Evolutionary conservation across 2,329 filamentous ascomycete genomes (phyloP), one percentile per base, ranked within the genome.

Genomic region (Pseudogymnoascus sp.): DNA sequence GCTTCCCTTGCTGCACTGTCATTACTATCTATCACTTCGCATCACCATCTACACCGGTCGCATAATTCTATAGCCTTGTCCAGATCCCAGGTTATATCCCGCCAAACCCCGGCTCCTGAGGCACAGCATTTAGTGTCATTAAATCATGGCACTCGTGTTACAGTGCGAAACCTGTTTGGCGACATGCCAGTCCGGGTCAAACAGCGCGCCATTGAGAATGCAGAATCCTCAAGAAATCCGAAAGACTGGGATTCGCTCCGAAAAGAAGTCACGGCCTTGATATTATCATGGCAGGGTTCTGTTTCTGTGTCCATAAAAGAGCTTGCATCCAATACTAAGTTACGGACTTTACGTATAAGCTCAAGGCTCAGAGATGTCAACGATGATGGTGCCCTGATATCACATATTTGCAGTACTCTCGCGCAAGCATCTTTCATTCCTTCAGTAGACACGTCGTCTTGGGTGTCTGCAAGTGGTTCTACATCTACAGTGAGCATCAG

Each of bases 171-270:
- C 73, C 79, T 97, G 0, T 98, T 97, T 75, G 92, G 93, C 0
- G 89, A 87, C 65, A 90, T 97, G 85, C 92, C 93, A 0, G 93
- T 97, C 11, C 86, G 93, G 13, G 88, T 96, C 25, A 96, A 95
- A 73, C 90, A 92, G 69, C 84, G 92, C 67, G 84, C 84, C 0
- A 69, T 85, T 2, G 76, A 79, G 67, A 74, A 80, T 41, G 78
- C 85, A 70, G 80, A 79, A 68, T 68, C 80, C 10, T 72, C 79
- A 23, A 78, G 87, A 2, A 68, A 65, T 60, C 75, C 82, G 19
- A 88, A 82, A 67, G 82, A 89, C 62, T 93, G 90, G 85, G 82
- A 86, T 28, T 43, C 25, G 7, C 63, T 74, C 51, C 70, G 66
- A 36, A 66, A 64, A 61, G 76, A 80, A 5, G 70, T 92, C 2